A percentile compares a stretch with the other conserved stretches of the same genome.
These are phyloP conservation scores for Puccinia horiana DNA, from an alignment of 1,284 basidiomycete species.

Conservation along the genomic window DNA sequence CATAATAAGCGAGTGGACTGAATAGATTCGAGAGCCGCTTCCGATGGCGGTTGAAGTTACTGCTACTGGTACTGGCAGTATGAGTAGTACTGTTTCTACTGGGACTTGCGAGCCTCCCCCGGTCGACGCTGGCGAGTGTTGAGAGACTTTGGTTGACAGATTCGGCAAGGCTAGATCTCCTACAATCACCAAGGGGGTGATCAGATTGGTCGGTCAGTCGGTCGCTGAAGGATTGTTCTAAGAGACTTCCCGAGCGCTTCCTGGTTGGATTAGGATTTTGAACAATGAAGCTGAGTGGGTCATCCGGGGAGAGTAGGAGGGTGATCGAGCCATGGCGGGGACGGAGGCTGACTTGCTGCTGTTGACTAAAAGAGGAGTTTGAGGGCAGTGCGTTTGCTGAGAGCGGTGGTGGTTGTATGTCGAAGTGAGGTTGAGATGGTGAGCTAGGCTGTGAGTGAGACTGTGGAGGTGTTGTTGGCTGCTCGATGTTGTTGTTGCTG, in stretches of 20 bases:
- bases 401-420: not conserved
- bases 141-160: not conserved
- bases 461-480: not conserved
- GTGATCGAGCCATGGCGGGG: not conserved
- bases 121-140: not conserved
- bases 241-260: conserved; percentile 5
- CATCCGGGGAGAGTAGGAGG: not conserved
- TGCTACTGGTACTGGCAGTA: not conserved
- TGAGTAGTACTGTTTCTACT: not conserved
- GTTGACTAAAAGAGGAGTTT: not conserved
- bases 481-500: not conserved
- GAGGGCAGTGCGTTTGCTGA: not conserved
- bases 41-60: conserved; percentile 34
- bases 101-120: not conserved
- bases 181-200: not conserved
- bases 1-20: conserved; percentile 9
- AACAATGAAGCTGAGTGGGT: not conserved
- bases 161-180: conserved; percentile 2
- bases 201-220: not conserved
- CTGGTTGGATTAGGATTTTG: not conserved
- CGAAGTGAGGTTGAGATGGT: conserved; percentile 10
- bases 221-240: conserved; percentile 1
- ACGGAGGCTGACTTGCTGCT: not conserved
- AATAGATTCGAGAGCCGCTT: conserved; percentile 38
- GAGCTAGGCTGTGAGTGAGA: conserved; percentile 16